phyloP scores from a whole-genome alignment of 2,329 filamentous ascomycete species.

The Hypoxylon sp. region DNA sequence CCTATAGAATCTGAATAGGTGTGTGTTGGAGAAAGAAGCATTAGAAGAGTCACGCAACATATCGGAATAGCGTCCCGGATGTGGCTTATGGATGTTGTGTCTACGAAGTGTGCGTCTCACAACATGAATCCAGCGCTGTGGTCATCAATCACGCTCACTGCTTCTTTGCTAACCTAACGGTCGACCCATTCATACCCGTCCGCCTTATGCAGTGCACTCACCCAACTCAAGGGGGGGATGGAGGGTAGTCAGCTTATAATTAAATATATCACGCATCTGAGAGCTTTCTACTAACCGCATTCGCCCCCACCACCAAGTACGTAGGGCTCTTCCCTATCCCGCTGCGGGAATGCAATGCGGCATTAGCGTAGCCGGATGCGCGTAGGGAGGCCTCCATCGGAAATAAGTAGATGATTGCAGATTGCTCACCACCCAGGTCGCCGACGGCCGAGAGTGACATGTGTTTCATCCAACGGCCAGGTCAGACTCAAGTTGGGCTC shows the following conservation, averaged over 20 bases:
- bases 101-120: conserved; percentile 15
- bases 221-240: conserved; percentile 9
- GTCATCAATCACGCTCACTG: conserved; percentile 25
- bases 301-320: conserved; percentile 23
- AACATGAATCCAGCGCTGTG: conserved; percentile 27
- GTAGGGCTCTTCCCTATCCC: conserved; percentile 26
- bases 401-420: conserved; percentile 24
- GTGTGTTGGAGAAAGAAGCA: neutral
- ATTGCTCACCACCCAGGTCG: conserved; percentile 19
- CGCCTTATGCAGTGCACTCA: conserved; percentile 21
- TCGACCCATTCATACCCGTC: conserved; percentile 19
- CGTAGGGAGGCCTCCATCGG: conserved; percentile 28
- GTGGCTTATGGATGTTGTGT: conserved; percentile 27
- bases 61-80: conserved; percentile 36
- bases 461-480: conserved; percentile 7
- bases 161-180: conserved; percentile 21
- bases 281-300: conserved; percentile 18
- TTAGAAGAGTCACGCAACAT: conserved; percentile 20
- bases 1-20: neutral
- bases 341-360: conserved; percentile 38
- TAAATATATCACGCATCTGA: conserved; percentile 25
- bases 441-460: conserved; percentile 18
- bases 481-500: conserved; percentile 17
- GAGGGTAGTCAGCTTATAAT: conserved; percentile 37
- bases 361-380: conserved; percentile 38